Percentiles rank a stretch among this genome's conserved stretches.
Evolutionary conservation across 1,139 yeast species (phyloP).

Genomic region (Torulaspora pretoriensis): DNA sequence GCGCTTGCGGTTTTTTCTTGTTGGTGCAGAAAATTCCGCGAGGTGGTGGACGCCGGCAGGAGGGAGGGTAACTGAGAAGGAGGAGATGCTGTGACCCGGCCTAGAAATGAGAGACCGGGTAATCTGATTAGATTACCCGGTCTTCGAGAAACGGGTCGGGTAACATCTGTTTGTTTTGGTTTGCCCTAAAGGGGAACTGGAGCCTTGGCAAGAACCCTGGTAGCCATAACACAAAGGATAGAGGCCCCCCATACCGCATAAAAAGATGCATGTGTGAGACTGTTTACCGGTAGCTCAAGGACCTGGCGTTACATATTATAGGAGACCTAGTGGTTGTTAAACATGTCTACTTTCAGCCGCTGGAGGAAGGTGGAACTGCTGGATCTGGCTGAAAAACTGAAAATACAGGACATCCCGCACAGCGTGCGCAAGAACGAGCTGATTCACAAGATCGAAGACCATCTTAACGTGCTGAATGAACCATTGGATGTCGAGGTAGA

Average conservation of each 20-base stretch:
- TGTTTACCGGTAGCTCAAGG: too few relatives aligned
- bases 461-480: constrained; percentile 19
- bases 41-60: background rate
- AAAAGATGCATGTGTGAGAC: too few relatives aligned
- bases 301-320: too few relatives aligned
- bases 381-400: constrained; percentile 30
- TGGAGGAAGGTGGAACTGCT: constrained; percentile 33
- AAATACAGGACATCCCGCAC: constrained; percentile 21
- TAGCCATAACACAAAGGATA: background rate
- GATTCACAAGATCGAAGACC: constrained; percentile 22
- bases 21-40: background rate
- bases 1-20: constrained; percentile 3
- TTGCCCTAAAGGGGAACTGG: background rate
- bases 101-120: too few relatives aligned
- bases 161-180: background rate
- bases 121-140: too few relatives aligned
- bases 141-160: too few relatives aligned
- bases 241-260: too few relatives aligned
- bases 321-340: background rate
- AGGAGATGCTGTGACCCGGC: too few relatives aligned
- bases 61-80: too few relatives aligned
- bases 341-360: constrained; percentile 18
- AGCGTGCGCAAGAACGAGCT: constrained; percentile 24
- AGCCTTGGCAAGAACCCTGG: background rate
- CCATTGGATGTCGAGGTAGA: constrained; percentile 29